Base-by-base conservation (phyloP, 2,329 filamentous ascomycete species). In the Thielaviopsis ethacetica region DNA sequence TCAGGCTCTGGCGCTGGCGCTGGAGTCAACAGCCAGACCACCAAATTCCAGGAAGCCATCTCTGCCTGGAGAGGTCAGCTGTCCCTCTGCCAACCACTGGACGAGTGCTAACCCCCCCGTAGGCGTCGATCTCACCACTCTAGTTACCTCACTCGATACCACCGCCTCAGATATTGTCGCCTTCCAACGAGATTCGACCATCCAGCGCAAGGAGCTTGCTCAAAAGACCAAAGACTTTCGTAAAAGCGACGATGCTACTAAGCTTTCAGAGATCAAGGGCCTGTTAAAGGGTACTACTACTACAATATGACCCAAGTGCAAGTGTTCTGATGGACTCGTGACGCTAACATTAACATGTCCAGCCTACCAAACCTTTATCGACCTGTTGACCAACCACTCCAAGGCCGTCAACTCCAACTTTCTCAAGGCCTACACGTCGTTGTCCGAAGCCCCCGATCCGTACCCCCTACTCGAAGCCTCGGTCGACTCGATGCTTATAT, bases 141-240 rank as follows among this genome's bases (percentile, higher is more conserved):
- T 97, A 64, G 82, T 95, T 62, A 85, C 89, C 34, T 87, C 81
- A 64, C 84, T 98, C 63, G 93, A 98, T 71, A 86, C 85, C 61
- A 91, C 90, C 3, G 93, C 93, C n/a, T 91, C 91, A 12, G 93
- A 97, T 66, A 89, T 98, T 62, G 89, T 97, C 57, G 76, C 86
- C 54, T 90, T 95, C 69, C 94, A 98, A 69, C 82, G 91, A 66
- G 93, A 97, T 71, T 88, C 91, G n/a, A 86, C 95, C 4, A 85
- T 96, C 0, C 91, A 98, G 70, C 81, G 93, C 57, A 98, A 98
- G 69, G 94, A 98, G 62, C 76, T 98, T 21, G 93, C 94, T n/a
- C 91, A 96, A 68, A 97, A 96, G 77, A 98, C 93, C 0, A 98
- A 98, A 68, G 91, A 97, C 66, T 98, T 97, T 66, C 80, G 91